Percentiles rank a stretch among this genome's conserved stretches.
phyloP scores from a whole-genome alignment of 129 eudicot genomes.

The Apium graveolens region DNA sequence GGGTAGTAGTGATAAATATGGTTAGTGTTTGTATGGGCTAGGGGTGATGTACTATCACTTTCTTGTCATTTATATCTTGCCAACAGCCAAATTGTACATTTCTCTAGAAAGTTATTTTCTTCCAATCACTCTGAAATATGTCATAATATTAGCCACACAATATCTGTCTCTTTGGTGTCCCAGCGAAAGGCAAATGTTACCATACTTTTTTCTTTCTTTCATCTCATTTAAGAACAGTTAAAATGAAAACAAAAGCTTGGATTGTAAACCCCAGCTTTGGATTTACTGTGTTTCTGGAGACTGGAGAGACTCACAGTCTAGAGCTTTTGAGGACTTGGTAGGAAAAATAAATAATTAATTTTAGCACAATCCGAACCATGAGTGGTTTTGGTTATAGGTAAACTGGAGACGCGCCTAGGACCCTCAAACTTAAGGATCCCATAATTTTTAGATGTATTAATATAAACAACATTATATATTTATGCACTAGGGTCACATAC shows the following conservation, averaged over 20 bases:
- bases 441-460: no score
- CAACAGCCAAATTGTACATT: not conserved
- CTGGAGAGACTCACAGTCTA: not conserved
- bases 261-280: not conserved
- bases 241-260: no score
- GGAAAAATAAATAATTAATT: no score
- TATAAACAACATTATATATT: no score
- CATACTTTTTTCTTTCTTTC: not conserved
- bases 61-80: not conserved
- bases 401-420: no score
- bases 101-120: not conserved
- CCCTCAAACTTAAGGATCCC: no score
- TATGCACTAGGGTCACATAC: no score
- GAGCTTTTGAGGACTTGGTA: not conserved
- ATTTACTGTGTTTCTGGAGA: not conserved
- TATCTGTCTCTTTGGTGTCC: not conserved
- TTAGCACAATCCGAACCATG: not conserved
- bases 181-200: not conserved
- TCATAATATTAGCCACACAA: not conserved
- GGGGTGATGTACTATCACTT: constrained; percentile 3
- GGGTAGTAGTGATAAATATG: not conserved
- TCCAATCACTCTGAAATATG: not conserved
- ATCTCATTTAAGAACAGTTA: not conserved
- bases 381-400: no score
- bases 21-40: not conserved